Percentiles rank a stretch among this genome's conserved stretches.
Evolutionary conservation across 805 yeast species (phyloP).

Genomic region (Saturnispora zaruensis): DNA sequence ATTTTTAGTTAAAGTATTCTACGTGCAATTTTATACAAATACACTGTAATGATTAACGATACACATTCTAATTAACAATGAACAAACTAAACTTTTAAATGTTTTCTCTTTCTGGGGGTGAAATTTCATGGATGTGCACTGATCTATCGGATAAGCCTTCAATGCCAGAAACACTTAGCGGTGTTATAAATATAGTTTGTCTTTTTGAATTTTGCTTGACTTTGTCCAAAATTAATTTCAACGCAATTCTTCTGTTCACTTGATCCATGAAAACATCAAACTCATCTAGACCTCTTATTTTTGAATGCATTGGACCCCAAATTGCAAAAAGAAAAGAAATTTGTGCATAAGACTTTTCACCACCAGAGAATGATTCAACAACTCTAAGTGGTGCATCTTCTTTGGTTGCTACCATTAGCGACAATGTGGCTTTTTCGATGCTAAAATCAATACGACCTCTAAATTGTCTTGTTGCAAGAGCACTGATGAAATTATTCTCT

Average conservation of each 20-base stretch:
- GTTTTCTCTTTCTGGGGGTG: conserved; percentile 27
- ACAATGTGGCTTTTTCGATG: conserved; percentile 39
- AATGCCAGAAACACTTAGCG: conserved; percentile 75
- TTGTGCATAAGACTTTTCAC: conserved; percentile 92
- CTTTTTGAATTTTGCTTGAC: conserved; percentile 55
- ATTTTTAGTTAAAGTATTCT: not conserved
- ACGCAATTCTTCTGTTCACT: conserved; percentile 73
- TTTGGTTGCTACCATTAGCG: conserved; percentile 54
- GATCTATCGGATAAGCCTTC: conserved; percentile 46
- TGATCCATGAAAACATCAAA: conserved; percentile 98
- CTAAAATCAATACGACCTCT: conserved; percentile 65
- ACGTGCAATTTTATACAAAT: not conserved
- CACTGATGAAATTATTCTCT: conserved; percentile 47
- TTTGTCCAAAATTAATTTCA: conserved; percentile 62
- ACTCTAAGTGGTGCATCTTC: conserved; percentile 52
- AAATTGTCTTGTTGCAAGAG: conserved; percentile 61
- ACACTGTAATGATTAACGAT: not conserved
- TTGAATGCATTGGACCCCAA: conserved; percentile 88
- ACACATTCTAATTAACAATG: not conserved
- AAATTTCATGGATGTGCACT: conserved; percentile 57
- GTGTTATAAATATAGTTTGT: conserved; percentile 89
- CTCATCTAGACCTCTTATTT: conserved; percentile 87
- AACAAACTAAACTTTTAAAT: not conserved
- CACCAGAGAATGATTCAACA: conserved; percentile 86
- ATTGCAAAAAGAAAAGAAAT: conserved; percentile 79